Evolutionary conservation across 768 basidiomycete species (phyloP).

Genomic region (Neoboletus brunneissimus): DNA sequence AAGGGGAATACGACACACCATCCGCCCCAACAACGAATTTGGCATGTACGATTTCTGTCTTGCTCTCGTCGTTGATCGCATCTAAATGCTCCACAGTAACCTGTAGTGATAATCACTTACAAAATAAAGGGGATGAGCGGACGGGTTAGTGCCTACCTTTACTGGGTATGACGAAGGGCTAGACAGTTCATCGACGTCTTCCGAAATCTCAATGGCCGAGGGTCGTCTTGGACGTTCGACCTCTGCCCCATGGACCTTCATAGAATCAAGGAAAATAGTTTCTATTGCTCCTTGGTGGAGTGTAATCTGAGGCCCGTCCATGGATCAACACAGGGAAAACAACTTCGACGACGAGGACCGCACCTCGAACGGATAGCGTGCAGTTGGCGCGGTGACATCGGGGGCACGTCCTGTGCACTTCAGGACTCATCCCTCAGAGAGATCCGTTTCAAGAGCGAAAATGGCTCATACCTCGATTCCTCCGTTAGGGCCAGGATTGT

Average conservation of each 20-base stretch:
- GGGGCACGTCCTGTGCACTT: conserved; percentile 63
- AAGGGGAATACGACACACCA: conserved; percentile 16
- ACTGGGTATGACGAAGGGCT: conserved; percentile 30
- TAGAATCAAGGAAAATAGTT: conserved; percentile 40
- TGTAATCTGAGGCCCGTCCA: conserved; percentile 23
- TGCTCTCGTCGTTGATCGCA: conserved; percentile 26
- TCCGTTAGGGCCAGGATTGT: conserved; percentile 59
- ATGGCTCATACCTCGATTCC: conserved; percentile 53
- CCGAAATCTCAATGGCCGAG: conserved; percentile 28
- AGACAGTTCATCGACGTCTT: conserved; percentile 40
- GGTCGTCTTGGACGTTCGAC: conserved; percentile 39
- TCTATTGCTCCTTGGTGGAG: conserved; percentile 45
- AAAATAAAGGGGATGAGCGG: not conserved
- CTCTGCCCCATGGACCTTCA: conserved; percentile 27
- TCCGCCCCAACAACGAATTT: conserved; percentile 39
- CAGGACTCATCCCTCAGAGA: not conserved
- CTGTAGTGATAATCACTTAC: conserved; percentile 6
- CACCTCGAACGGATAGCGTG: conserved; percentile 73
- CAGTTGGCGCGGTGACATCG: conserved; percentile 58
- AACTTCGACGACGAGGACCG: not conserved
- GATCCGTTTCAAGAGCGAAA: not conserved
- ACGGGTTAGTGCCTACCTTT: conserved; percentile 15
- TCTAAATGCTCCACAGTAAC: conserved; percentile 25
- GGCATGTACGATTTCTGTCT: conserved; percentile 33
- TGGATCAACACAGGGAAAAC: not conserved